These are phyloP conservation scores for Ogataea zsoltii DNA, from an alignment of 805 yeast species.

Conservation along the genomic window DNA sequence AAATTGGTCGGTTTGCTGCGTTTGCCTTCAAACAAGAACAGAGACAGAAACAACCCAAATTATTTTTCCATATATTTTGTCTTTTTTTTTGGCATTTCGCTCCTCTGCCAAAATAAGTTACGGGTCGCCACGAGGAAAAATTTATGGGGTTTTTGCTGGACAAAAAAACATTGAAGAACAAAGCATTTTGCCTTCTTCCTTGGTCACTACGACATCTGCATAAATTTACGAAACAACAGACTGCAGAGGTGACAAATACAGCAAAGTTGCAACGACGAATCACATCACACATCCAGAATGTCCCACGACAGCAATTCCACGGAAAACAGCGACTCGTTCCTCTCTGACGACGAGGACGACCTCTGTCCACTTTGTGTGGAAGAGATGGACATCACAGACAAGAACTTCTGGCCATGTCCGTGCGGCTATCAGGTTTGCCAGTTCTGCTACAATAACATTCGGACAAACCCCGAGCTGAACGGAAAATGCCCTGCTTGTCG, in stretches of 20 bases:
- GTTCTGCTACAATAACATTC: conserved; percentile 94
- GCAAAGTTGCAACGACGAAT: too few relatives aligned
- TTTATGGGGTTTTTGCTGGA: conserved; percentile 1
- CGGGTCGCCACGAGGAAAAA: neutral
- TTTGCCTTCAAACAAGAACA: neutral
- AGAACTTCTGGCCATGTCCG: conserved; percentile 98
- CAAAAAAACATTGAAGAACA: conserved; percentile 3
- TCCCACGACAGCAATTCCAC: conserved; percentile 20
- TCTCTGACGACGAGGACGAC: conserved; percentile 81
- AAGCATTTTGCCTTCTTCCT: neutral
- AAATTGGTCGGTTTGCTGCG: neutral
- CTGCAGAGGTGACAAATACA: too few relatives aligned
- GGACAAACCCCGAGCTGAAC: conserved; percentile 92
- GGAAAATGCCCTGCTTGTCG: conserved; percentile 99
- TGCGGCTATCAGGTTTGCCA: conserved; percentile 99
- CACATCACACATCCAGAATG: conserved; percentile 8
- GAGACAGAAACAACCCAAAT: too few relatives aligned
- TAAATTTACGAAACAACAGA: too few relatives aligned
- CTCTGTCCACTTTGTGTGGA: conserved; percentile 94
- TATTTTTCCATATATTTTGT: conserved; percentile 1
- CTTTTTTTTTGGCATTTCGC: neutral
- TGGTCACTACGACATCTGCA: too few relatives aligned
- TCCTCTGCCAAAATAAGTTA: conserved; percentile 9
- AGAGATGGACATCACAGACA: conserved; percentile 95
- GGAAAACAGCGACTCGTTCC: conserved; percentile 50